Conservation (phyloP, 2,329 filamentous ascomycete genomes). For the Raffaelea albimanens region DNA sequence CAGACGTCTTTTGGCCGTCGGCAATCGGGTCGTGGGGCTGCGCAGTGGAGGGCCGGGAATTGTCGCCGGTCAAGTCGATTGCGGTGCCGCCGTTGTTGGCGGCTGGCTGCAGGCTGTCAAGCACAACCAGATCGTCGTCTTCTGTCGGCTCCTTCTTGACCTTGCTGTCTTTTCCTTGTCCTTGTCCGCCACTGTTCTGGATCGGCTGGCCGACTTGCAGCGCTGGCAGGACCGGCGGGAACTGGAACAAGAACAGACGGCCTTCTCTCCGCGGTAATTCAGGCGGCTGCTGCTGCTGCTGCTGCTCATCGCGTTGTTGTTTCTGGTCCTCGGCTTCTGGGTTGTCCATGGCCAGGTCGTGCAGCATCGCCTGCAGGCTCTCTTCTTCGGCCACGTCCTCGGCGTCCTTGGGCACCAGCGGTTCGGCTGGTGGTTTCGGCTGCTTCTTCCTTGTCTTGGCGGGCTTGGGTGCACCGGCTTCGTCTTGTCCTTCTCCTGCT, state of each 20-base stretch:
- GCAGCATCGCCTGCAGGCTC: conserved; percentile 31
- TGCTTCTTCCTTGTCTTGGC: conserved; percentile 10
- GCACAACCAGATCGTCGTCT: conserved; percentile 25
- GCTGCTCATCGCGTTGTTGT: neutral
- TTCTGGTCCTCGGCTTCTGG: neutral
- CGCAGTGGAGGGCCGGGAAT: too few species aligned
- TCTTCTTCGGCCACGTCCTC: conserved; percentile 29
- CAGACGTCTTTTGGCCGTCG: conserved; percentile 17
- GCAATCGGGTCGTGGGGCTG: conserved; percentile 8
- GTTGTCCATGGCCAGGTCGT: conserved; percentile 28
- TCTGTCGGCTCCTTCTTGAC: conserved; percentile 31
- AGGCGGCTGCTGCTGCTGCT: conserved; percentile 1
- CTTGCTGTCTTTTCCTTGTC: too few species aligned
- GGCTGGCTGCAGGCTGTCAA: conserved; percentile 22
- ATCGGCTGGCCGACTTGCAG: conserved; percentile 22
- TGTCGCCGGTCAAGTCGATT: too few species aligned
- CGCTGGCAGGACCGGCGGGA: conserved; percentile 52
- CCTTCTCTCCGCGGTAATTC: conserved; percentile 29
- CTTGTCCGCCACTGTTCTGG: neutral
- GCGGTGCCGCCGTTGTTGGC: conserved; percentile 13
- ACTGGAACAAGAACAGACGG: conserved; percentile 54
- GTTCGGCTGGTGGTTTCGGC: conserved; percentile 16
- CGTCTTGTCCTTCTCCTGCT: neutral
- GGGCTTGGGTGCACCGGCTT: neutral
- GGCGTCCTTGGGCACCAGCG: conserved; percentile 20